Percentiles rank a stretch among this genome's conserved stretches.
Evolutionary conservation across 228 moss, liverwort and hornwort genomes (phyloP).

Genomic region (Sphagnum fallax): DNA sequence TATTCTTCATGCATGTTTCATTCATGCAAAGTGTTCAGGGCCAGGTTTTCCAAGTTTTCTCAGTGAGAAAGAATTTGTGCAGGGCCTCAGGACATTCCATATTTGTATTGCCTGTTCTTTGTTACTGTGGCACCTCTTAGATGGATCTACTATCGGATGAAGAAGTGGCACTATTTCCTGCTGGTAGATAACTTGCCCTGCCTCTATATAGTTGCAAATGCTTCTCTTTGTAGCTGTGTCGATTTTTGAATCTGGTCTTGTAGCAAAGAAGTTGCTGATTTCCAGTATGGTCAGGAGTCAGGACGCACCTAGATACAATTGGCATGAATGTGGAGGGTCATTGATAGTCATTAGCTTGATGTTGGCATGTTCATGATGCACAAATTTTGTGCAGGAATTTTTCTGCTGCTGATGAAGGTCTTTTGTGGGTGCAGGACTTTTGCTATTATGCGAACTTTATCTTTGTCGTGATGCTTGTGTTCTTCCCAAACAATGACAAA

Average conservation of each 20-base stretch:
- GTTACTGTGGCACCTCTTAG: slow-evolving; percentile 79
- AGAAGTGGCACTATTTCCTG: slow-evolving; percentile 99
- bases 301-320: too few species aligned
- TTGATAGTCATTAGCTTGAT: too few species aligned
- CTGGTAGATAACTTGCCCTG: slow-evolving; percentile 37
- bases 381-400: too few species aligned
- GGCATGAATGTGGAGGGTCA: too few species aligned
- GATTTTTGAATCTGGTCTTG: background rate
- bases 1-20: background rate
- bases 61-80: slow-evolving; percentile 5
- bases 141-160: slow-evolving; percentile 96
- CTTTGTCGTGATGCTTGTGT: slow-evolving; percentile 89
- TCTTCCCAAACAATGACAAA: slow-evolving; percentile 82
- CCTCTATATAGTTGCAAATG: background rate
- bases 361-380: too few species aligned
- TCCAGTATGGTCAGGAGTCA: too few species aligned
- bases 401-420: background rate
- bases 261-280: too few species aligned
- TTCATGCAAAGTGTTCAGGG: too few species aligned
- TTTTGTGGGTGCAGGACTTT: slow-evolving; percentile 65
- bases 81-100: slow-evolving; percentile 94
- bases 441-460: slow-evolving; percentile 97
- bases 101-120: slow-evolving; percentile 87
- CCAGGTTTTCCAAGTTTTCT: too few species aligned
- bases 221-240: background rate